phyloP scores from a whole-genome alignment of 805 yeast genomes.

The Candida vartiovaarae region DNA sequence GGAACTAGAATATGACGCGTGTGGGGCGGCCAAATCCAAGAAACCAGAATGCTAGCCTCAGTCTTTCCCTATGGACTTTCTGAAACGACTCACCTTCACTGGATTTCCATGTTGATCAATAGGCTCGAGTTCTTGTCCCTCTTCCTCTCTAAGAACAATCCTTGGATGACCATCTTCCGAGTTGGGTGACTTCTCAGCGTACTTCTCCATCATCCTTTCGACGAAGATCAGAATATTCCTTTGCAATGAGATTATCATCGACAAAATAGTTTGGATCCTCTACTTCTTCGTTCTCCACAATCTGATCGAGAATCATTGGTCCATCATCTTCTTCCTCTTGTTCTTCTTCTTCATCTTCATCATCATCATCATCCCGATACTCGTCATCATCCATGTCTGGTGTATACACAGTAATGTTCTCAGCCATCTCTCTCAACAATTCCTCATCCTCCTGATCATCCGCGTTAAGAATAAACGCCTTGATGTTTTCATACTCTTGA shows the following conservation, averaged over 20 bases:
- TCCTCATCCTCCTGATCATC: conserved; percentile 17
- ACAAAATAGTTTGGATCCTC: conserved; percentile 23
- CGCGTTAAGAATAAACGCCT: conserved; percentile 13
- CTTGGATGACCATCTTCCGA: conserved; percentile 1
- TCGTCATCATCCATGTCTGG: conserved; percentile 29
- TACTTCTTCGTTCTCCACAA: conserved; percentile 33
- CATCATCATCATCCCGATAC: conserved; percentile 17
- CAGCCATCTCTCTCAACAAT: conserved; percentile 13
- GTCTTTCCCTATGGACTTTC: conserved; percentile 26
- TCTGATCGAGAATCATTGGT: conserved; percentile 34
- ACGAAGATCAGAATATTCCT: conserved; percentile 27
- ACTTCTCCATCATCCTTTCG: conserved; percentile 24
- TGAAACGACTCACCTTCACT: conserved; percentile 58
- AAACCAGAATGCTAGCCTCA: no score
- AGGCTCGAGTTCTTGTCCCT: conserved; percentile 57
- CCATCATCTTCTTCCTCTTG: conserved; percentile 31
- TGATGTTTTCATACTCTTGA: conserved; percentile 10
- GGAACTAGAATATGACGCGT: no score
- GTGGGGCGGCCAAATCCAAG: no score
- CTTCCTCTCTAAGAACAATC: conserved; percentile 27
- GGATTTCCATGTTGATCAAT: conserved; percentile 59
- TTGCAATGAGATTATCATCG: conserved; percentile 21
- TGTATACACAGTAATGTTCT: conserved; percentile 16
- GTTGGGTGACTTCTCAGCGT: conserved; percentile 11
- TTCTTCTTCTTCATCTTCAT: conserved; percentile 22